These are phyloP conservation scores for maize (Zea mays) DNA, from an alignment of 176 grass and related monocot species.

Conservation along the genomic window Zm-B73-REFERENCE-NAM-5.0 NC_050097.1:7802501-7803000, in stretches of 20 bases:
- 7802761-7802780: constrained; percentile 65
- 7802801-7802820: constrained; percentile 92
- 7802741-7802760: constrained; percentile 24
- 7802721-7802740: constrained; percentile 5
- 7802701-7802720: constrained; percentile 28
- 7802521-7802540: constrained; percentile 95
- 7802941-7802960: not conserved
- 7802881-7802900: not conserved
- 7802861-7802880: constrained; percentile 88
- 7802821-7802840: constrained; percentile 93
- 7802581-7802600: constrained; percentile 13
- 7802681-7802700: constrained; percentile 96
- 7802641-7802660: constrained; percentile 87
- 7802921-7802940: not conserved
- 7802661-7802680: constrained; percentile 90
- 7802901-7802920: not conserved
- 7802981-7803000: not conserved
- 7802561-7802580: constrained; percentile 20
- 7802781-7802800: constrained; percentile 72
- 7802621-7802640: constrained; percentile 50
- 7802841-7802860: constrained; percentile 88
- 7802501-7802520: constrained; percentile 89
- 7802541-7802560: constrained; percentile 87
- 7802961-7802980: not conserved
- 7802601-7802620: constrained; percentile 7